Percentiles rank a stretch among this genome's conserved stretches.
phyloP scores from a whole-genome alignment of 1,284 basidiomycete species.

The Anthracocystis setariae region DNA sequence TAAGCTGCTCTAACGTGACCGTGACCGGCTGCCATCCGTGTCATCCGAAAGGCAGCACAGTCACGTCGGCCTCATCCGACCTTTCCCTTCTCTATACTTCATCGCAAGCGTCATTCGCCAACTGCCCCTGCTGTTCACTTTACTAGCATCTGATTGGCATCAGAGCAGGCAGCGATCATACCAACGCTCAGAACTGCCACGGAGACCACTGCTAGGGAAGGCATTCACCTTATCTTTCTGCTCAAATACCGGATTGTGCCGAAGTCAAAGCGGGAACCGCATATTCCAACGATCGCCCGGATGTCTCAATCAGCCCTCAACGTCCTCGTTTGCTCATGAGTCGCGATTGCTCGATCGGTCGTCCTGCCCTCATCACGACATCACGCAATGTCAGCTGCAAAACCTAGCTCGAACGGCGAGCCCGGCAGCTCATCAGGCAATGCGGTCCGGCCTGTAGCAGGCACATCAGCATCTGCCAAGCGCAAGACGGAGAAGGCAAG shows the following conservation, averaged over 20 bases:
- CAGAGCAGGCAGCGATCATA: background rate
- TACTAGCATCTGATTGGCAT: background rate
- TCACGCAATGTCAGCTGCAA: conserved; percentile 4
- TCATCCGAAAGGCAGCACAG: background rate
- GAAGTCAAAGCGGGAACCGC: background rate
- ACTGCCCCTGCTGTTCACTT: background rate
- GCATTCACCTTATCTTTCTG: background rate
- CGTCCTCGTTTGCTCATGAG: background rate
- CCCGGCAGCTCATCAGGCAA: conserved; percentile 15
- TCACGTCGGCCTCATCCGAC: conserved; percentile 14
- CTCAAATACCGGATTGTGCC: conserved; percentile 15
- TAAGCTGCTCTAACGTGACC: background rate
- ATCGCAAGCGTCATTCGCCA: background rate
- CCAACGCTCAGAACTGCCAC: background rate
- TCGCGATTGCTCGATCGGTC: background rate
- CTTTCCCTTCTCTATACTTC: background rate
- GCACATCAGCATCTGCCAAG: conserved; percentile 14
- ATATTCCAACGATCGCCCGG: background rate
- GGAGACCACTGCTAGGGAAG: background rate
- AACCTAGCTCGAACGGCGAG: conserved; percentile 19
- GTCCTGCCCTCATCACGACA: background rate
- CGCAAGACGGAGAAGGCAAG: conserved; percentile 24
- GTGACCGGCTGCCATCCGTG: conserved; percentile 10
- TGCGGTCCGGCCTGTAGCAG: conserved; percentile 2
- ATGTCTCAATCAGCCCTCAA: background rate